Base-by-base conservation (phyloP, 2,329 filamentous ascomycete species). In the Xylariomycetidae sp. region DNA sequence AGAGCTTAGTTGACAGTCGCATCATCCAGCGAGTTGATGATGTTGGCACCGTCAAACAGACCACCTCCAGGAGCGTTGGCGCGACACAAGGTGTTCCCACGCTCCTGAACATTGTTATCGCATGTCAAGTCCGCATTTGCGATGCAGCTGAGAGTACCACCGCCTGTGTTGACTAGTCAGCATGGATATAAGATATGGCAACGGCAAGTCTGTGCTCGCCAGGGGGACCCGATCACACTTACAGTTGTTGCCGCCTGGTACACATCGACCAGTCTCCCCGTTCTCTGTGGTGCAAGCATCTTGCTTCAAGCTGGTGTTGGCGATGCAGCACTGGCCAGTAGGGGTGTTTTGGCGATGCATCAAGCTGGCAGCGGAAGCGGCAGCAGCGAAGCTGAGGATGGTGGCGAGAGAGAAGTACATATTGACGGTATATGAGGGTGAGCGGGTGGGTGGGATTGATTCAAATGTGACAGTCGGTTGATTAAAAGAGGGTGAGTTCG, bases 21-120 rank as follows among this genome's bases (percentile, higher is more conserved):
- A n/a, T 23, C 20, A 8, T 23, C 8, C 8, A 23, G 8, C n/a
- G 8, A 8, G 20, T 23, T 8, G 20, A 23, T 23, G 20, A 23
- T 23, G 8, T 23, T 23, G 20, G 8, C 20, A n/a, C 20, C 20
- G n/a, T 23, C 20, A n/a, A 23, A 23, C 8, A 23, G 20, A n/a
- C 20, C 20, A 23, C 20, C 20, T 8, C 20, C 20, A n/a, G 20
- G 20, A 8, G 20, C 20, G 20, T 23, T 23, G 16, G 30, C 38
- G 11, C 40, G 40, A 22, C 40, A 43, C 12, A 43, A 31, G 15
- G 30, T 31, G 31, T 40, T 40, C 33, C 40, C 40, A 16, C 40
- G 40, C 37, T 43, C 40, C n/a, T 23, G 16, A 16, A 40, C 36
- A 27, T 5, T 18, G 29, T 34, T 31, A 18, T 33, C 31, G 17